Base-by-base conservation (phyloP, 2,329 filamentous ascomycete species). In the Cadophora sp. region DNA sequence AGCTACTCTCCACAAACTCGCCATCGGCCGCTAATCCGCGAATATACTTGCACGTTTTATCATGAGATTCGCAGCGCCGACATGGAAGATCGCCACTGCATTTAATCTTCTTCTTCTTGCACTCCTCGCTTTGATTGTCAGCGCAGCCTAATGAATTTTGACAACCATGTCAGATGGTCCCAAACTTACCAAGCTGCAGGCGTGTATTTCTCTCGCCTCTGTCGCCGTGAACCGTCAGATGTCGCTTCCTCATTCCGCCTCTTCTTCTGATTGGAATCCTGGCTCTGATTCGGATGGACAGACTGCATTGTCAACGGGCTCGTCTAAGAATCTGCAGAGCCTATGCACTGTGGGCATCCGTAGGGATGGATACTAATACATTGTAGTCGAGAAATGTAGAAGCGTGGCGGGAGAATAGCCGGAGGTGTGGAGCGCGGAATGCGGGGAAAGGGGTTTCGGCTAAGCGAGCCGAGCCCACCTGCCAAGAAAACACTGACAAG, bases 41-140 rank as follows among this genome's bases (percentile, higher is more conserved):
- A 3, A 31, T 19, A 16, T 55, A 55, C 16, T 27, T 55, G 51
- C 51, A 55, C 16, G 51, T 16, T n/a, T 55, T 55, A 31, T 55
- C 51, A 26, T 59, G 55, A 34, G 34, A 40, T 6, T 59, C 55
- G 31, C 55, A 59, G n/a, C 55, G 55, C 26, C 12, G 29, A 40
- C 55, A 59, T 5, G 34, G 55, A 8, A 40, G 29, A 16, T 59
- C 55, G 1, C 55, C 34, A 26, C n/a, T 37, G 14, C 55, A 59
- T 59, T 59, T 59, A 11, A 59, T 59, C 55, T 59, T 59, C n/a
- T 59, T 59, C 55, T 59, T 59, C 55, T 59, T 40, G 19, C 55
- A 59, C 31, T 59, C 55, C 31, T 59, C 55, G 19, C 31, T 40
- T 37, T 37, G 9, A 19, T 22, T 8, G 31, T 59, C 31, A 37